Evolutionary conservation across 1,139 yeast species (phyloP).

Genomic region (Scheffersomyces illinoinensis): DNA sequence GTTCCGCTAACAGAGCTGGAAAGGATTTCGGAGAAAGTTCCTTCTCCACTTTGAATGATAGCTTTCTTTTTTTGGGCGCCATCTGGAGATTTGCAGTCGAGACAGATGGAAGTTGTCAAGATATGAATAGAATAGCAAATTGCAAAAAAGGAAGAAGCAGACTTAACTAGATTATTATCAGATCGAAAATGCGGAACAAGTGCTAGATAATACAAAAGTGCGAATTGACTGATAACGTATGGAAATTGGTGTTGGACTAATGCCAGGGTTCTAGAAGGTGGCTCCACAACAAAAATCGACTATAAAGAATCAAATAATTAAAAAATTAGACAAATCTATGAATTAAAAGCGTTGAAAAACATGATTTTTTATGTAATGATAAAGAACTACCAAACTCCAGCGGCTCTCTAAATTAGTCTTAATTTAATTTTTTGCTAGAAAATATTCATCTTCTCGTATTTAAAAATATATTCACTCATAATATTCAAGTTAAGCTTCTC

Average conservation of each 20-base stretch:
- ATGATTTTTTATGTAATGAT: background rate
- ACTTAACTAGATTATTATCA: background rate
- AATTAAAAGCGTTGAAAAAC: background rate
- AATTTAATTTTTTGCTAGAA: background rate
- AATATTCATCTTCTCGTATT: background rate
- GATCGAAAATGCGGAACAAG: background rate
- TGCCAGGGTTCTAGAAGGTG: background rate
- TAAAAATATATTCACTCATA: background rate
- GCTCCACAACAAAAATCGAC: background rate
- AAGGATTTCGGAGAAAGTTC: background rate
- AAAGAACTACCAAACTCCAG: background rate
- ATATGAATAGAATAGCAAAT: background rate
- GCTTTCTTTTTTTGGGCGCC: background rate
- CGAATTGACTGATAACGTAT: background rate
- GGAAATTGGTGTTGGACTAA: background rate
- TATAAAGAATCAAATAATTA: background rate
- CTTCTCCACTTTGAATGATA: background rate
- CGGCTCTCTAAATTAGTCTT: background rate
- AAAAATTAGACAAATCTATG: background rate
- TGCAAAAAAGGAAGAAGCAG: background rate
- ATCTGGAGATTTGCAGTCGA: background rate
- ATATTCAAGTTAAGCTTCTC: background rate
- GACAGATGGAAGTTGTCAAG: background rate
- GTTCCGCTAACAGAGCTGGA: background rate
- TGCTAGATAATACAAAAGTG: background rate